phyloP scores from a whole-genome alignment of 495 filamentous ascomycete species.

The Aspergillus sclerotioniger region DNA sequence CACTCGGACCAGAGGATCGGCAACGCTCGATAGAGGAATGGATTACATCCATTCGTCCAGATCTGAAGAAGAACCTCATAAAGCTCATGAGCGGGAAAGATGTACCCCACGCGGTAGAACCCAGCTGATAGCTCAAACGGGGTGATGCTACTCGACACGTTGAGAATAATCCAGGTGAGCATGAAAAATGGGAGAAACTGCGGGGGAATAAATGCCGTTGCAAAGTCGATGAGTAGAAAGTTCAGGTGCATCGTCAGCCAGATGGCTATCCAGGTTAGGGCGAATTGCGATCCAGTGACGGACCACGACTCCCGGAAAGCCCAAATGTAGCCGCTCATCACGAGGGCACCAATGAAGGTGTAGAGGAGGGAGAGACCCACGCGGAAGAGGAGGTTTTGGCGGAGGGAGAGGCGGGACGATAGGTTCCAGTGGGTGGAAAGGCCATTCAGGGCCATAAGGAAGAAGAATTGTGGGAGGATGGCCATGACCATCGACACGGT shows the following conservation, averaged over 20 bases:
- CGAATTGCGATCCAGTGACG: constrained; percentile 39
- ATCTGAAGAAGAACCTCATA: constrained; percentile 44
- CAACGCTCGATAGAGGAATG: constrained; percentile 35
- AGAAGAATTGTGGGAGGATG: constrained; percentile 51
- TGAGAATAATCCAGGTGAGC: constrained; percentile 45
- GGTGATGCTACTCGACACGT: constrained; percentile 40
- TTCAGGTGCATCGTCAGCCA: constrained; percentile 50
- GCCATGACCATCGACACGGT: constrained; percentile 40
- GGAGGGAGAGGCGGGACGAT: constrained; percentile 30
- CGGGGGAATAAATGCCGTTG: constrained; percentile 3
- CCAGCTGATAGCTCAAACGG: constrained; percentile 41
- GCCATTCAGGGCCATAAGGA: constrained; percentile 34
- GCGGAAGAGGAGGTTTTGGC: constrained; percentile 39
- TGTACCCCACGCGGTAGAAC: constrained; percentile 47
- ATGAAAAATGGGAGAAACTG: constrained; percentile 41
- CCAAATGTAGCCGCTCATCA: constrained; percentile 43
- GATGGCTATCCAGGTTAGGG: constrained; percentile 39
- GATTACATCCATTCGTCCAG: constrained; percentile 47
- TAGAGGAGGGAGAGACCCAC: constrained; percentile 35
- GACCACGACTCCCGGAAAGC: constrained; percentile 44
- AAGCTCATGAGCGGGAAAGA: constrained; percentile 42
- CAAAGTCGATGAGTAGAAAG: constrained; percentile 36
- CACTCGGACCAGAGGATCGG: constrained; percentile 39
- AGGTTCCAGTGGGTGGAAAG: constrained; percentile 38
- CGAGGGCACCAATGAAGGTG: constrained; percentile 38